A percentile compares a stretch with the other conserved stretches of the same genome.
Conservation (phyloP, 148 eudicot species). For the Tetragonia tetragonoides region DNA sequence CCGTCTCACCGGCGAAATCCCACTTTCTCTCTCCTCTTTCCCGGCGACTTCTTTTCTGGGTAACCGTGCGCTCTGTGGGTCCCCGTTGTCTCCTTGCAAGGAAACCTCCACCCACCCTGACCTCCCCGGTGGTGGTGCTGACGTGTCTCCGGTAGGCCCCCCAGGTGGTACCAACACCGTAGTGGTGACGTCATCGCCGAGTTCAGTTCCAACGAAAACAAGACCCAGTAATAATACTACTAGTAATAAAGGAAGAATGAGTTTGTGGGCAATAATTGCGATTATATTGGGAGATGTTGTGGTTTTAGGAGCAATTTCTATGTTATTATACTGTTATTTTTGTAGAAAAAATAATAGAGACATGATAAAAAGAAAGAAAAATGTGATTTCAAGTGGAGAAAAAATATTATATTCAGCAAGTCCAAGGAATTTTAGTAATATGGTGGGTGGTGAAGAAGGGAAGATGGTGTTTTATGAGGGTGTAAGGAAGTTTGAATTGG, state of each 20-base stretch:
- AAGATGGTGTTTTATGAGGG: conserved; percentile 83
- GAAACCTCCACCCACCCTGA: conserved; percentile 23
- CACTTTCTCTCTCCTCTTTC: conserved; percentile 41
- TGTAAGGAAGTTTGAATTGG: conserved; percentile 73
- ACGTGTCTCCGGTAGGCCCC: conserved; percentile 1
- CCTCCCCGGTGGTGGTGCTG: conserved; percentile 37
- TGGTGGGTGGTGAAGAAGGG: conserved; percentile 24
- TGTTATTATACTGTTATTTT: conserved; percentile 63
- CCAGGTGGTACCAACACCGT: conserved; percentile 14
- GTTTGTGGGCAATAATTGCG: conserved; percentile 42
- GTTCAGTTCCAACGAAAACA: conserved; percentile 25
- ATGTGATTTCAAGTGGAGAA: conserved; percentile 42
- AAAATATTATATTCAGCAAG: conserved; percentile 62
- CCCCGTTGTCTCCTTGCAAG: conserved; percentile 44
- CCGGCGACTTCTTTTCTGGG: conserved; percentile 43
- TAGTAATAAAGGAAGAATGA: conserved; percentile 26
- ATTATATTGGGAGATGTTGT: conserved; percentile 66
- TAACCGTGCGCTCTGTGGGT: conserved; percentile 57
- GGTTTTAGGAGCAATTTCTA: conserved; percentile 39
- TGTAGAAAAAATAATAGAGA: conserved; percentile 26
- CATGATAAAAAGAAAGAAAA: neutral
- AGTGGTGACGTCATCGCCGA: conserved; percentile 50
- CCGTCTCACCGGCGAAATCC: conserved; percentile 45
- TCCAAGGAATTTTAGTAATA: conserved; percentile 35
- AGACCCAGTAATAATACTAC: conserved; percentile 17